Evolutionary conservation across 306 rosid genomes (phyloP).

Genomic region (Cucurbita maxima): DNA sequence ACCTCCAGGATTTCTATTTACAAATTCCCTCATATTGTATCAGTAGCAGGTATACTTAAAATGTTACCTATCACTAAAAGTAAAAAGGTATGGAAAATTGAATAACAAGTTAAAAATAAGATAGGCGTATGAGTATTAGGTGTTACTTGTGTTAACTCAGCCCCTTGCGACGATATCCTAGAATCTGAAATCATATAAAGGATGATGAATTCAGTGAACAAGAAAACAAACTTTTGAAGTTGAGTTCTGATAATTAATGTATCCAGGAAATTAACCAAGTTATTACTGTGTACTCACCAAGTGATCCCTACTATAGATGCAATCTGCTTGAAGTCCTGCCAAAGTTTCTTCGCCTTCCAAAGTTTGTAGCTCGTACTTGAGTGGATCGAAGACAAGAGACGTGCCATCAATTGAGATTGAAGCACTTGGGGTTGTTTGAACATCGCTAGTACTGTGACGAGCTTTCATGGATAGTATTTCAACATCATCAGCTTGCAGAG

Average conservation of each 20-base stretch:
- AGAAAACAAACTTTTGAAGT: background rate
- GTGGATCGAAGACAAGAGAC: slow-evolving; percentile 32
- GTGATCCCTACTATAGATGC: slow-evolving; percentile 35
- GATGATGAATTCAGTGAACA: background rate
- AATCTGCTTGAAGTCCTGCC: slow-evolving; percentile 46
- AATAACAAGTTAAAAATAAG: background rate
- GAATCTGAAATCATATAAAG: slow-evolving; percentile 48
- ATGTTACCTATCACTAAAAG: slow-evolving; percentile 4
- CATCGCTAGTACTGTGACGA: slow-evolving; percentile 8
- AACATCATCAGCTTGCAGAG: slow-evolving; percentile 47
- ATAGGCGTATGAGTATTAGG: background rate
- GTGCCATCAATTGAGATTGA: slow-evolving; percentile 13
- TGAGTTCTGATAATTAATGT: background rate
- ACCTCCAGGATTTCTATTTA: slow-evolving; percentile 2
- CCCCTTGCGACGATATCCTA: slow-evolving; percentile 60
- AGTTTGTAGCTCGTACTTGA: slow-evolving; percentile 42
- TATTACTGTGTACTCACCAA: slow-evolving; percentile 35
- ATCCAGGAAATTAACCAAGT: background rate
- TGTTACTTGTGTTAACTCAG: slow-evolving; percentile 10
- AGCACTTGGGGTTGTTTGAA: slow-evolving; percentile 1
- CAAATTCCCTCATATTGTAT: slow-evolving; percentile 5
- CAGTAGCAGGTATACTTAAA: slow-evolving; percentile 3
- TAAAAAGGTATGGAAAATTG: slow-evolving; percentile 3
- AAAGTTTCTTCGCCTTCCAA: slow-evolving; percentile 53
- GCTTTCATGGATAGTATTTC: slow-evolving; percentile 56